Evolutionary conservation across 768 basidiomycete genomes (phyloP).

Genomic region (Phanerochaete carnosa): DNA sequence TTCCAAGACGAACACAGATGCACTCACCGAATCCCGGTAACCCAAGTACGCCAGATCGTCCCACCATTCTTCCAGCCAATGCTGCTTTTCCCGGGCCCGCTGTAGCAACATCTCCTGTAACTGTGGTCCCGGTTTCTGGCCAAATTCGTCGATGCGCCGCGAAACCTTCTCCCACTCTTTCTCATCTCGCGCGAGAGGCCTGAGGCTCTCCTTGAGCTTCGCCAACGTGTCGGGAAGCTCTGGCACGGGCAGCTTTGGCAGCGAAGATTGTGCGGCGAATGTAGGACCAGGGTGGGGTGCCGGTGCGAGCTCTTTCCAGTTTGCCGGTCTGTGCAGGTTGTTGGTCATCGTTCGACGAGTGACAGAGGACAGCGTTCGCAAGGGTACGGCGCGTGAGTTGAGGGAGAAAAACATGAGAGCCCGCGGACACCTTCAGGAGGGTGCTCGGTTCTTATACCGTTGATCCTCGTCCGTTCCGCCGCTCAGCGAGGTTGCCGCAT

Average conservation of each 20-base stretch:
- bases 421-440: not conserved
- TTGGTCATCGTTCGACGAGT: slow-evolving; percentile 9
- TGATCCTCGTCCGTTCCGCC: not conserved
- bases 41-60: slow-evolving; percentile 79
- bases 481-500: not conserved
- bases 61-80: slow-evolving; percentile 97
- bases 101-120: slow-evolving; percentile 65
- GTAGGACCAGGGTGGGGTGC: slow-evolving; percentile 49
- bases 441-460: not conserved
- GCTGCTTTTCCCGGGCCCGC: slow-evolving; percentile 50
- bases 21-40: slow-evolving; percentile 78
- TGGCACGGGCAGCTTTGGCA: slow-evolving; percentile 78
- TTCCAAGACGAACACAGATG: not conserved
- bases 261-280: slow-evolving; percentile 58
- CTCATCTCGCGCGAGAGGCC: slow-evolving; percentile 66
- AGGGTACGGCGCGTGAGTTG: not conserved
- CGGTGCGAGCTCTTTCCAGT: slow-evolving; percentile 77
- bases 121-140: slow-evolving; percentile 32
- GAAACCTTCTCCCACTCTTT: slow-evolving; percentile 53
- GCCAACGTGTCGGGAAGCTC: slow-evolving; percentile 60
- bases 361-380: not conserved
- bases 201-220: slow-evolving; percentile 66
- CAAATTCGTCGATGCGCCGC: slow-evolving; percentile 69
- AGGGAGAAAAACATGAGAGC: not conserved
- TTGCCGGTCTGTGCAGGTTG: slow-evolving; percentile 37